phyloP scores from a whole-genome alignment of 441 rosid species.

The Pelargonium fulgidum region DNA sequence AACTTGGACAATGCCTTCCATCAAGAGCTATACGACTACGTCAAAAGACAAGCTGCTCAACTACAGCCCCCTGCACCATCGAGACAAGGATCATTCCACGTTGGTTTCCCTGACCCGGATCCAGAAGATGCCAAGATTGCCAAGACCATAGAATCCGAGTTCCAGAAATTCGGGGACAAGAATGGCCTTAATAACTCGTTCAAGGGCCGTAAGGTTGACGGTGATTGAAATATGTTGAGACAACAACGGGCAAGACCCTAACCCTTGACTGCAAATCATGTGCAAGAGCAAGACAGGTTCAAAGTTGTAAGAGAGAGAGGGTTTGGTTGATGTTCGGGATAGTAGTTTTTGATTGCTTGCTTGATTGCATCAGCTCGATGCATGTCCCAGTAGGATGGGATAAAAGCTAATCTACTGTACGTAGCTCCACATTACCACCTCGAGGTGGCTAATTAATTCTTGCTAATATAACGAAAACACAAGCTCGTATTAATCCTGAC shows the following conservation, averaged over 20 bases:
- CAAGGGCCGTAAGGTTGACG: slow-evolving; percentile 35
- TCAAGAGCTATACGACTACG: slow-evolving; percentile 46
- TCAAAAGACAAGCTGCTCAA: slow-evolving; percentile 43
- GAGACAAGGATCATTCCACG: slow-evolving; percentile 54
- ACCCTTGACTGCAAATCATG: not conserved
- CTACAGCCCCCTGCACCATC: slow-evolving; percentile 27
- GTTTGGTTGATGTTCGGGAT: no score
- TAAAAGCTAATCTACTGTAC: slow-evolving; percentile 10
- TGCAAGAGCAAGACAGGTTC: no score
- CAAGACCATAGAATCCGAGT: slow-evolving; percentile 57
- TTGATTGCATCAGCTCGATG: slow-evolving; percentile 49
- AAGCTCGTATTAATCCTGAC: not conserved
- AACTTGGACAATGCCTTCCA: slow-evolving; percentile 55
- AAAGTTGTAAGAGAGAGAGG: no score
- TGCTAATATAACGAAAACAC: not conserved
- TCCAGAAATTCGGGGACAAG: slow-evolving; percentile 49
- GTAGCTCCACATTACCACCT: slow-evolving; percentile 16
- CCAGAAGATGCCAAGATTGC: slow-evolving; percentile 52
- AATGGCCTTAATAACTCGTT: slow-evolving; percentile 33
- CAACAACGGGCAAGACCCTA: slow-evolving; percentile 8
- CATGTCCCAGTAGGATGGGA: slow-evolving; percentile 21
- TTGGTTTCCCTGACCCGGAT: slow-evolving; percentile 47
- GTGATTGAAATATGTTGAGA: slow-evolving; percentile 15
- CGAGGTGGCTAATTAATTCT: slow-evolving; percentile 13
- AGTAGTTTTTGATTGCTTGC: not conserved